Conservation (phyloP, 169 alveolate species). For the Plasmodium yoelii region DNA sequence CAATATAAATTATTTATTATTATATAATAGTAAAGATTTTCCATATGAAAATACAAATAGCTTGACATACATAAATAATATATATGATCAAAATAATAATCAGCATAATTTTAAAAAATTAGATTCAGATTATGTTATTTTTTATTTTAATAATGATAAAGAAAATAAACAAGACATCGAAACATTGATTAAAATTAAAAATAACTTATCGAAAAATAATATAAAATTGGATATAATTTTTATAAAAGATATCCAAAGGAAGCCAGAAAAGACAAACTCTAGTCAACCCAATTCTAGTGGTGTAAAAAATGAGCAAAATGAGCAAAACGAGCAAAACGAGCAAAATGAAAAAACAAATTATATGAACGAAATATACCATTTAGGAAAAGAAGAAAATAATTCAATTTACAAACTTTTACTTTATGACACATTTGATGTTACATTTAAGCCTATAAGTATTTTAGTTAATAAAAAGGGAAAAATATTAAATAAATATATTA, state of each 20-base stretch:
- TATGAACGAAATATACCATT: slow-evolving; percentile 46
- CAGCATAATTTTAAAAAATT: slow-evolving; percentile 37
- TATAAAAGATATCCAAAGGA: slow-evolving; percentile 45
- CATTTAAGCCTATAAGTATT: slow-evolving; percentile 58
- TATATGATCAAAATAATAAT: slow-evolving; percentile 54
- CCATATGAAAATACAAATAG: slow-evolving; percentile 30
- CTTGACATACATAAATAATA: slow-evolving; percentile 36
- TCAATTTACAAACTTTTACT: slow-evolving; percentile 40
- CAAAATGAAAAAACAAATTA: slow-evolving; percentile 9
- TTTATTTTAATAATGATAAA: slow-evolving; percentile 52
- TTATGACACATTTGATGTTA: slow-evolving; percentile 59
- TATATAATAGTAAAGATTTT: slow-evolving; percentile 46
- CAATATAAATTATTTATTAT: slow-evolving; percentile 60
- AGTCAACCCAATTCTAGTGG: neutral
- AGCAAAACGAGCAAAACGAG: neutral
- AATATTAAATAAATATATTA: slow-evolving; percentile 48
- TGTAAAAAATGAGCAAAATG: neutral
- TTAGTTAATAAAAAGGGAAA: slow-evolving; percentile 66
- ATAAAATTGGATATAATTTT: slow-evolving; percentile 52
- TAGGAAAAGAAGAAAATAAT: slow-evolving; percentile 62
- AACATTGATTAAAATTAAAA: slow-evolving; percentile 35
- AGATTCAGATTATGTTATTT: slow-evolving; percentile 54
- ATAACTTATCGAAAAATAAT: slow-evolving; percentile 29
- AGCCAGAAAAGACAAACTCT: neutral
- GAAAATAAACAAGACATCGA: slow-evolving; percentile 58